Evolutionary conservation across 495 filamentous ascomycete species (phyloP).

Genomic region (Penicillium dipodomyicola): DNA sequence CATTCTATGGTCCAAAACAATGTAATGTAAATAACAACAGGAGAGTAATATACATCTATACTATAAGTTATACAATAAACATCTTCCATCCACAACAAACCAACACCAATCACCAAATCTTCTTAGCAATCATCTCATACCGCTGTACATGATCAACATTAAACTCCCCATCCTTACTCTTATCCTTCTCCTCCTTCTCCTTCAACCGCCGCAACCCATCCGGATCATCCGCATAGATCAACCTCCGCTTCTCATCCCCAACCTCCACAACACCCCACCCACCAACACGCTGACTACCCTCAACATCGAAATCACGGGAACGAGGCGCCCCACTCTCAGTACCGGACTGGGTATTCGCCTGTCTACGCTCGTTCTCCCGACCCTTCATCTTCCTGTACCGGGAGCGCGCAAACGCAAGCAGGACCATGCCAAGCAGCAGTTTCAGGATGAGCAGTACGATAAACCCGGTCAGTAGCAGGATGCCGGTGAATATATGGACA

Average conservation of each 20-base stretch:
- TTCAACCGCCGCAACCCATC: conserved; percentile 64
- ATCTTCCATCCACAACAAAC: background rate
- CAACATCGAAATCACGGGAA: conserved; percentile 54
- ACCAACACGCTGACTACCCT: conserved; percentile 70
- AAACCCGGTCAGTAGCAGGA: conserved; percentile 75
- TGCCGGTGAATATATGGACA: conserved; percentile 58
- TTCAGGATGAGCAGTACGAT: conserved; percentile 76
- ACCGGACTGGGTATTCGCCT: conserved; percentile 7
- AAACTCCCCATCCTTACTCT: conserved; percentile 53
- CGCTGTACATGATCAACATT: conserved; percentile 68
- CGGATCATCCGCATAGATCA: conserved; percentile 84
- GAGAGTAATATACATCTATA: background rate
- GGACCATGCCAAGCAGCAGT: conserved; percentile 76
- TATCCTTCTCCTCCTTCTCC: conserved; percentile 66
- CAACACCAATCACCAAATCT: conserved; percentile 68
- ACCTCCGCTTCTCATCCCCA: conserved; percentile 77
- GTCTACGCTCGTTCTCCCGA: conserved; percentile 52
- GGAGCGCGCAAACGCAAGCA: conserved; percentile 69
- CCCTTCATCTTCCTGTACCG: conserved; percentile 79
- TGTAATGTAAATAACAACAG: background rate
- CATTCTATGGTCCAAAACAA: background rate
- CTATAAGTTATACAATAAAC: background rate
- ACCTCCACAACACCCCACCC: conserved; percentile 84
- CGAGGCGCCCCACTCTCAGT: conserved; percentile 15
- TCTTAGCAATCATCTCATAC: conserved; percentile 91